These are phyloP conservation scores for rapeseed (Brassica napus) DNA, from an alignment of 345 rosid genomes.

Conservation along the genomic window Da-Ae NC_063449.1:20886501-20887000, in stretches of 20 bases:
- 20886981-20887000: slow-evolving; percentile 50
- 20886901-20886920: slow-evolving; percentile 45
- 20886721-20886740: not conserved
- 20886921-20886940: slow-evolving; percentile 51
- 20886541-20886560: too few relatives aligned
- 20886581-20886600: too few relatives aligned
- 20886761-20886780: not conserved
- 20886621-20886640: too few relatives aligned
- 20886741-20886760: not conserved
- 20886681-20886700: not conserved
- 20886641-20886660: too few relatives aligned
- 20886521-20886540: too few relatives aligned
- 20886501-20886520: too few relatives aligned
- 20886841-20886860: not conserved
- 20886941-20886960: slow-evolving; percentile 52
- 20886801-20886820: not conserved
- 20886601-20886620: too few relatives aligned
- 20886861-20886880: not conserved
- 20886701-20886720: not conserved
- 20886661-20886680: not conserved
- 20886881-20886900: slow-evolving; percentile 44
- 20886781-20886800: slow-evolving; percentile 1
- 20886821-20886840: slow-evolving; percentile 7
- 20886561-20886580: too few relatives aligned
- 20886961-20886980: slow-evolving; percentile 45